A percentile compares a stretch with the other conserved stretches of the same genome.
Evolutionary conservation across 352 stramenopile genomes (phyloP).

Genomic region (Phytophthora macrochlamydospora): DNA sequence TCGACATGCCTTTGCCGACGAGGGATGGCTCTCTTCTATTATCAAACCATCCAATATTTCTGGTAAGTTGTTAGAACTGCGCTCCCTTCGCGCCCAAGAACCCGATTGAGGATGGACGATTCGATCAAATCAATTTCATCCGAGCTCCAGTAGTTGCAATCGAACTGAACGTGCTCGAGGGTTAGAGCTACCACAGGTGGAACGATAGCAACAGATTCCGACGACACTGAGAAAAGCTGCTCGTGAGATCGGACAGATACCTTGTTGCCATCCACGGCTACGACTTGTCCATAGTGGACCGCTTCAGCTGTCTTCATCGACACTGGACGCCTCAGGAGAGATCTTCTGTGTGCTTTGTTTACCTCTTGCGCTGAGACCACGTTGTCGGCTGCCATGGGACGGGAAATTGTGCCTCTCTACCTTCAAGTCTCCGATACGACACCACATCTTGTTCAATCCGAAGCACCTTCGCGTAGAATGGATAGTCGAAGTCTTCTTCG

Average conservation of each 20-base stretch:
- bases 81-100: background rate
- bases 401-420: background rate
- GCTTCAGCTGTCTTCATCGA: background rate
- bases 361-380: background rate
- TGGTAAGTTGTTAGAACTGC: background rate
- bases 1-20: background rate
- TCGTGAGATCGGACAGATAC: background rate
- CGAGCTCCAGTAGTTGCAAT: slow-evolving; percentile 1
- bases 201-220: background rate
- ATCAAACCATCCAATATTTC: background rate
- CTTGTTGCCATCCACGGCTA: background rate
- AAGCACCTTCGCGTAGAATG: slow-evolving; percentile 9
- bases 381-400: background rate
- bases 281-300: slow-evolving; percentile 9
- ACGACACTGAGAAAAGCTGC: background rate
- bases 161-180: slow-evolving; percentile 6
- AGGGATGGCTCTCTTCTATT: slow-evolving; percentile 1
- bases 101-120: background rate
- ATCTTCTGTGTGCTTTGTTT: background rate
- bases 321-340: background rate
- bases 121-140: background rate
- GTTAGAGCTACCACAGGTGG: slow-evolving; percentile 1
- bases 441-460: background rate
- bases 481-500: background rate
- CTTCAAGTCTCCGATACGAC: slow-evolving; percentile 4